A percentile compares a stretch with the other conserved stretches of the same genome.
Evolutionary conservation across 2,329 filamentous ascomycete species (phyloP).

Genomic region (Pseudogymnoascus sp.): DNA sequence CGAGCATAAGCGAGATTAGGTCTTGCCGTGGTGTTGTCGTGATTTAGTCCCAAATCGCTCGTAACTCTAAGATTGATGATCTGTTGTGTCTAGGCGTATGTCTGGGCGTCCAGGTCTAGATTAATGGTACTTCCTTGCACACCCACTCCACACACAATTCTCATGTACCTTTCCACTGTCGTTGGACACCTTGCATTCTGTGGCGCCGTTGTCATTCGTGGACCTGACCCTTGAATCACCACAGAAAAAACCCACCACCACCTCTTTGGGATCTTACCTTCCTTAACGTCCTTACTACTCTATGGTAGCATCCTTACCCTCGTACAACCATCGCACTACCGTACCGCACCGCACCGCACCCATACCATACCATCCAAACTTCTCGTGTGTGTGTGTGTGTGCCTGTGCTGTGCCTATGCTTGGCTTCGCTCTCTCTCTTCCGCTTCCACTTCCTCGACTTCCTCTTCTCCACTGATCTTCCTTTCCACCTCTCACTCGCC

Average conservation of each 20-base stretch:
- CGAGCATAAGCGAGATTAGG: neutral
- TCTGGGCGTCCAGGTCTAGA: neutral
- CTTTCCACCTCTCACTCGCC: neutral
- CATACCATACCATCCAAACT: neutral
- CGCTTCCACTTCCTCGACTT: neutral
- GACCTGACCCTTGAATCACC: neutral
- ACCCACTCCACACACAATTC: neutral
- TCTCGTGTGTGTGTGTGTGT: neutral
- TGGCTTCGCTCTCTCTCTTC: neutral
- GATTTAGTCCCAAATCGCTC: neutral
- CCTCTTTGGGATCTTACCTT: neutral
- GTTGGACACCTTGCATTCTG: neutral
- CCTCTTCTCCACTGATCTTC: neutral
- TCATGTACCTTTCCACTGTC: neutral
- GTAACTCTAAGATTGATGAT: neutral
- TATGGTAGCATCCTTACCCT: neutral
- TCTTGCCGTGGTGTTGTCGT: neutral
- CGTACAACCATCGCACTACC: neutral
- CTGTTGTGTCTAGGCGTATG: neutral
- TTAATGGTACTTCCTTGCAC: neutral
- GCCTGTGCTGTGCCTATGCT: neutral
- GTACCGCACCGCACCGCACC: neutral
- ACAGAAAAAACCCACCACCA: neutral
- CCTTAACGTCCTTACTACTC: neutral
- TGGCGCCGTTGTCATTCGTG: neutral